phyloP scores from a whole-genome alignment of 2,329 filamentous ascomycete species.

The Lasiodiplodia citricola region DNA sequence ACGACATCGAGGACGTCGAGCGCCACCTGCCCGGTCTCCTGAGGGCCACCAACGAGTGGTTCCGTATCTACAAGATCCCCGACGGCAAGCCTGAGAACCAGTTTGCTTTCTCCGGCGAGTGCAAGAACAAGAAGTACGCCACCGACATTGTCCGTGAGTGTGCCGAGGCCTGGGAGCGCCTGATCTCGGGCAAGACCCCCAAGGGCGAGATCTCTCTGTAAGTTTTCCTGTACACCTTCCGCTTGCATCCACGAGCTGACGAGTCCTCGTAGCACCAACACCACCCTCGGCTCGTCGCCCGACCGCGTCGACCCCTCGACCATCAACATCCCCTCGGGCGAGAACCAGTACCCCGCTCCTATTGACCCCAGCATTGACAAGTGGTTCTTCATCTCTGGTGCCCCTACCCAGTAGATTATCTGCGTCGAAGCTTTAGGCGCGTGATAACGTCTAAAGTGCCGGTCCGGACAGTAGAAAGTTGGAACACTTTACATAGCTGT shows the following conservation, averaged over 20 bases:
- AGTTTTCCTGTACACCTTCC: constrained; percentile 47
- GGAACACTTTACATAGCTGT: constrained; percentile 20
- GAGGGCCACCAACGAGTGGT: constrained; percentile 99
- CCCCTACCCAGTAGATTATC: constrained; percentile 61
- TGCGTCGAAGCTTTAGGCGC: constrained; percentile 6
- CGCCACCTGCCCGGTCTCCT: constrained; percentile 95
- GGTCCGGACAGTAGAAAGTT: constrained; percentile 15
- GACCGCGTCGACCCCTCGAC: constrained; percentile 72
- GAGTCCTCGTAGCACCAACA: constrained; percentile 70
- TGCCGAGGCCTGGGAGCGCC: constrained; percentile 93
- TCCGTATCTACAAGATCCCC: constrained; percentile 99
- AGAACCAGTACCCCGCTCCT: constrained; percentile 83
- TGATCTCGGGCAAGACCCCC: constrained; percentile 87
- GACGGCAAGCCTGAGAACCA: constrained; percentile 99
- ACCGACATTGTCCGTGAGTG: constrained; percentile 96
- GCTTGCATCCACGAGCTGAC: constrained; percentile 40
- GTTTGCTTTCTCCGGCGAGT: constrained; percentile 99
- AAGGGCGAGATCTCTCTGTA: constrained; percentile 82
- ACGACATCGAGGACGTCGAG: constrained; percentile 99
- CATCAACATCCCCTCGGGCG: constrained; percentile 76
- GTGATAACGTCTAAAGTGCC: not conserved
- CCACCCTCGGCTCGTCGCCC: constrained; percentile 73
- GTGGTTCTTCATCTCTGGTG: constrained; percentile 99
- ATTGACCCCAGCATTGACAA: constrained; percentile 98
- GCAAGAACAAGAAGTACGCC: constrained; percentile 99